These are phyloP conservation scores for Panaeolus cyanescens DNA, from an alignment of 768 basidiomycete species.

Conservation along the genomic window DNA sequence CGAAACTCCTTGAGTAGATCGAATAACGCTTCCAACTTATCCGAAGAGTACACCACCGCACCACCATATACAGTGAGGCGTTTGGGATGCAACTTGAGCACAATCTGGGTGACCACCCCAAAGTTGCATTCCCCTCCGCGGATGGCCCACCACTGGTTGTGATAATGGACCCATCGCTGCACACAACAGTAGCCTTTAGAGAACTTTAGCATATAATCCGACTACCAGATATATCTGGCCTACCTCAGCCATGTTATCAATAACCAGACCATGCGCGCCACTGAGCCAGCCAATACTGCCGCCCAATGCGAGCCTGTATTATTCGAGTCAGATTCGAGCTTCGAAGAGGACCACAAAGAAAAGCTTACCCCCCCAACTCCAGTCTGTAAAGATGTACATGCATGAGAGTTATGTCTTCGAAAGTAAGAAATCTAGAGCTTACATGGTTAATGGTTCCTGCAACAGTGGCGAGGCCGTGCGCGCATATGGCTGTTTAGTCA, in stretches of 20 bases:
- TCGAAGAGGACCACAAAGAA: not conserved
- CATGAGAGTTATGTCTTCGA: not conserved
- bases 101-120: conserved; percentile 57
- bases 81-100: conserved; percentile 49
- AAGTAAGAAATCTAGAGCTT: conserved; percentile 18
- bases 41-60: conserved; percentile 31
- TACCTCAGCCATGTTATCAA: conserved; percentile 49
- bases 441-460: conserved; percentile 52
- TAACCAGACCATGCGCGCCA: conserved; percentile 42
- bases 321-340: not conserved
- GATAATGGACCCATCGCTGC: conserved; percentile 41
- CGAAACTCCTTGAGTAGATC: conserved; percentile 39
- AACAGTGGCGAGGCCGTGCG: conserved; percentile 49
- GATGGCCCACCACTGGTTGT: conserved; percentile 46
- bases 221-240: not conserved
- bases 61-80: conserved; percentile 50
- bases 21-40: conserved; percentile 30
- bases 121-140: conserved; percentile 57
- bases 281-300: conserved; percentile 58
- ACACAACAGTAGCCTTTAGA: conserved; percentile 43
- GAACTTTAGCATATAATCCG: not conserved
- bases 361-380: conserved; percentile 48
- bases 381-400: conserved; percentile 31
- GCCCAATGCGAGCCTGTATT: conserved; percentile 39
- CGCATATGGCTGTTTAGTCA: conserved; percentile 41